A percentile compares a stretch with the other conserved stretches of the same genome.
These are phyloP conservation scores for Claviceps arundinis DNA, from an alignment of 2,329 filamentous ascomycete species.

Conservation along the genomic window DNA sequence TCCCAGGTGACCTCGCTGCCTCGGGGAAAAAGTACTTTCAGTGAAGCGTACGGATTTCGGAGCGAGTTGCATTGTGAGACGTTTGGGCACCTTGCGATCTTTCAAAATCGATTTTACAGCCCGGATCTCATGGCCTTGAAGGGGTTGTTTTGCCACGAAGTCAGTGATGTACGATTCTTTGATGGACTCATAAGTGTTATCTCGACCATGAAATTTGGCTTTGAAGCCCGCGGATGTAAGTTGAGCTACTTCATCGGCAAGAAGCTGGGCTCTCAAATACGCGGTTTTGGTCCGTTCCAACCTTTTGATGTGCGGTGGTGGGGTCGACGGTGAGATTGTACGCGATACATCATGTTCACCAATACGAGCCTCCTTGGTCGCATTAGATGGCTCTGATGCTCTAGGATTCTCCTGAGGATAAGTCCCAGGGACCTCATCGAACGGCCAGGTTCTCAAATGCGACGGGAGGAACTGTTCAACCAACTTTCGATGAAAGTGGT, in stretches of 20 bases:
- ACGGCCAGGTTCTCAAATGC: slow-evolving; percentile 9
- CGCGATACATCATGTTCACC: not conserved
- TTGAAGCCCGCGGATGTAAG: slow-evolving; percentile 10
- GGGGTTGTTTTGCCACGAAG: slow-evolving; percentile 11
- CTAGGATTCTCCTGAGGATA: slow-evolving; percentile 13
- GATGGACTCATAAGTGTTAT: slow-evolving; percentile 10
- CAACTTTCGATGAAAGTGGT: slow-evolving; percentile 13
- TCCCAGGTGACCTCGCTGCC: slow-evolving; percentile 14
- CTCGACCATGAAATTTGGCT: slow-evolving; percentile 10
- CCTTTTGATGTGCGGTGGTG: slow-evolving; percentile 3
- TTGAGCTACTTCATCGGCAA: slow-evolving; percentile 6
- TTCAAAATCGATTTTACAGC: slow-evolving; percentile 17
- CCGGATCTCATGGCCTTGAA: slow-evolving; percentile 9
- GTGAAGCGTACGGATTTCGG: slow-evolving; percentile 19
- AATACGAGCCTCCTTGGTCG: not conserved
- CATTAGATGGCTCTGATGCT: not conserved
- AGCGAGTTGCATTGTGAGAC: slow-evolving; percentile 12
- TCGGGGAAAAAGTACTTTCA: slow-evolving; percentile 15
- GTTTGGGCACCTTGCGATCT: slow-evolving; percentile 15
- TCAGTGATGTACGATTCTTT: slow-evolving; percentile 10
- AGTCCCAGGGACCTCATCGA: slow-evolving; percentile 13
- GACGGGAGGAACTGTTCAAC: slow-evolving; percentile 11
- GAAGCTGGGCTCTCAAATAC: slow-evolving; percentile 3
- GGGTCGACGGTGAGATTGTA: not conserved
- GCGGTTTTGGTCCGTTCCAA: slow-evolving; percentile 7